Conservation (phyloP, 306 rosid species). For the Cucurbita ficifolia region DNA sequence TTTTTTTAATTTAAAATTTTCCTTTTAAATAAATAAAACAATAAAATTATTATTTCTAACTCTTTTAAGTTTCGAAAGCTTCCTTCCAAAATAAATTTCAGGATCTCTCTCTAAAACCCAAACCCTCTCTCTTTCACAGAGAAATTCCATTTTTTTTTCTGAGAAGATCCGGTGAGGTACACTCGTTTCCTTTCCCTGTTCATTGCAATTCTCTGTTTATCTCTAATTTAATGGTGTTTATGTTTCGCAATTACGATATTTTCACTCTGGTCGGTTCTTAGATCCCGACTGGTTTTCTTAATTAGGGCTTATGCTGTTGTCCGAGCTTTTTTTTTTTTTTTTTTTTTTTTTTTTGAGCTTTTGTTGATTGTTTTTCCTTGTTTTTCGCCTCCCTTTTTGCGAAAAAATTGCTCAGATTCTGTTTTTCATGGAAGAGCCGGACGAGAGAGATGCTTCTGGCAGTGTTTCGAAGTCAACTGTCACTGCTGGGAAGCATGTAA, state of each 20-base stretch:
- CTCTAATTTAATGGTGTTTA: not conserved
- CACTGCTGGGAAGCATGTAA: conserved; percentile 22
- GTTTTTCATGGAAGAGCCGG: conserved; percentile 57
- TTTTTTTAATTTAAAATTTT: too few species aligned
- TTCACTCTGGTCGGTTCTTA: not conserved
- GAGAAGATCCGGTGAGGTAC: conserved; percentile 55
- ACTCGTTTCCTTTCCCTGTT: not conserved
- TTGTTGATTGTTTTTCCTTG: not conserved
- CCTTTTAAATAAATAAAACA: too few species aligned
- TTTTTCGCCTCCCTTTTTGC: not conserved
- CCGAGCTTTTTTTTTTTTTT: not conserved
- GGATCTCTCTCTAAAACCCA: conserved; percentile 26
- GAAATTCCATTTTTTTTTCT: not conserved
- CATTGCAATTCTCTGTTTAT: conserved; percentile 2
- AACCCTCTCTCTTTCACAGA: conserved; percentile 19
- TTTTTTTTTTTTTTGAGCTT: too few species aligned
- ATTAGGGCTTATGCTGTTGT: conserved; percentile 28
- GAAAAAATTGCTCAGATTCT: conserved; percentile 26
- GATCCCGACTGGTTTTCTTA: conserved; percentile 6
- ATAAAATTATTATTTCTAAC: not conserved
- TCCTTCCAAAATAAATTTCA: not conserved
- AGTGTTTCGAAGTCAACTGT: conserved; percentile 29
- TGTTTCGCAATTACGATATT: not conserved
- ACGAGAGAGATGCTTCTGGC: conserved; percentile 22
- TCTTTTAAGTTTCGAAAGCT: not conserved